phyloP scores from a whole-genome alignment of 2,329 filamentous ascomycete genomes.

The Botryotinia narcissicola region DNA sequence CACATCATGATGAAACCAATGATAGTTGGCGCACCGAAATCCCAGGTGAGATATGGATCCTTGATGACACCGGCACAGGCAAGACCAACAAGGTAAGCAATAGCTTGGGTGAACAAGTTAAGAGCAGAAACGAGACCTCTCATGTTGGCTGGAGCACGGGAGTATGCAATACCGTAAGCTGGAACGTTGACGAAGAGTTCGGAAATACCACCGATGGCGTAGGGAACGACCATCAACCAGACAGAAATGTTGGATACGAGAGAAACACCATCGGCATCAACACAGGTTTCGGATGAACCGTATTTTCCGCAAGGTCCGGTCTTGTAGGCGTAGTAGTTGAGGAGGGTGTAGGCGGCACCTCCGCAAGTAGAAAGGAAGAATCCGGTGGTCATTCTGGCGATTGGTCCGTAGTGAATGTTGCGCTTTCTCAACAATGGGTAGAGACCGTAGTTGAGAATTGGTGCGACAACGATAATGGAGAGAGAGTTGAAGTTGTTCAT shows the following conservation, averaged over 20 bases:
- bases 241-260: constrained; percentile 44
- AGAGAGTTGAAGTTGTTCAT: constrained; percentile 75
- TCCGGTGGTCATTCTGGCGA: constrained; percentile 70
- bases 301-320: constrained; percentile 55
- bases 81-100: constrained; percentile 48
- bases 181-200: constrained; percentile 53
- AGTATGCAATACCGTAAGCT: constrained; percentile 52
- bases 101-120: constrained; percentile 48
- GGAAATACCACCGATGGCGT: constrained; percentile 50
- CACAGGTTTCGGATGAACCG: constrained; percentile 31
- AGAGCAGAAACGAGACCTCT: constrained; percentile 50
- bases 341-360: constrained; percentile 55
- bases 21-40: constrained; percentile 49
- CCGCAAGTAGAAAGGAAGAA: constrained; percentile 64
- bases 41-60: constrained; percentile 51
- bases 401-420: constrained; percentile 66
- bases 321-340: constrained; percentile 63
- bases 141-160: constrained; percentile 51
- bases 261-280: constrained; percentile 28
- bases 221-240: constrained; percentile 57
- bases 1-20: constrained; percentile 45
- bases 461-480: constrained; percentile 70
- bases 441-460: constrained; percentile 63
- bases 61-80: constrained; percentile 46
- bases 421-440: constrained; percentile 66